These are phyloP conservation scores for Trypanosoma platydactyli DNA, from an alignment of 208 protist genomes.

Conservation along the genomic window DNA sequence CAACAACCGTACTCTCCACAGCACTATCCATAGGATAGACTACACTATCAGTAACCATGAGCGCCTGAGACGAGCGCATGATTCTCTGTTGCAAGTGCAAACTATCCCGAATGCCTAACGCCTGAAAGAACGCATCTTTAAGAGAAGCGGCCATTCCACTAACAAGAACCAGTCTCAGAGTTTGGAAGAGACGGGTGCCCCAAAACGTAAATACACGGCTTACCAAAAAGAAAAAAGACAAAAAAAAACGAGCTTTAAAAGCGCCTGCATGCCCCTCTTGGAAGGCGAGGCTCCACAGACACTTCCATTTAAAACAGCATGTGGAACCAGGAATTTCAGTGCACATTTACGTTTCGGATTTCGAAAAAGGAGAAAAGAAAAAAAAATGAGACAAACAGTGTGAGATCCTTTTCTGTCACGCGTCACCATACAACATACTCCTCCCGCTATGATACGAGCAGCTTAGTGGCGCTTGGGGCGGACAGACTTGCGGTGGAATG, in stretches of 20 bases:
- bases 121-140: constrained; percentile 5
- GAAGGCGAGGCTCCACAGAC: too few relatives aligned
- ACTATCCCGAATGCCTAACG: constrained; percentile 1
- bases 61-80: neutral
- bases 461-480: constrained; percentile 66
- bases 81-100: constrained; percentile 9
- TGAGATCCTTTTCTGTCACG: neutral
- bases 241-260: constrained; percentile 2
- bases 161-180: neutral
- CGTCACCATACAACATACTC: neutral
- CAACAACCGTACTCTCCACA: neutral
- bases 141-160: neutral
- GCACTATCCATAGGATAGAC: neutral
- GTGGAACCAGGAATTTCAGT: constrained; percentile 9
- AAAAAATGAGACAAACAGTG: neutral
- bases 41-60: neutral
- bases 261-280: too few relatives aligned
- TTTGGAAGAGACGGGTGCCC: neutral
- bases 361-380: neutral
- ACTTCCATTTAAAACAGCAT: neutral
- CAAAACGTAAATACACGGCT: neutral
- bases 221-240: neutral
- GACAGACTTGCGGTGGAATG: constrained; percentile 73
- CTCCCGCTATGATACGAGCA: too few relatives aligned
- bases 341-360: neutral